Evolutionary conservation across 75 land plant genomes (phyloP).

Genomic region (Larix kaempferi): DNA sequence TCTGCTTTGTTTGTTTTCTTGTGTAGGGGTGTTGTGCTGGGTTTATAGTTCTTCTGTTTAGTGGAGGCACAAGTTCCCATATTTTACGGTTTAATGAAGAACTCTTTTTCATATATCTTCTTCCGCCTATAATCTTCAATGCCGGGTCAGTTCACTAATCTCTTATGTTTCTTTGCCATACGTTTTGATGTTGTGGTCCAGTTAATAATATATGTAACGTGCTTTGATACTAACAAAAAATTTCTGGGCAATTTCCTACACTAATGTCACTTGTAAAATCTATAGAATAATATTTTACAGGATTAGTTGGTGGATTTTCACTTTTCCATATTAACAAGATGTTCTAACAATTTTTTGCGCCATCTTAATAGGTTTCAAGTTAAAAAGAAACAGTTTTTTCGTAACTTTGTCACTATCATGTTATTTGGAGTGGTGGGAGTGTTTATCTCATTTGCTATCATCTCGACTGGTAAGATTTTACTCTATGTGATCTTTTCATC

Average conservation of each 20-base stretch:
- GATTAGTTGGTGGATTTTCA: neutral
- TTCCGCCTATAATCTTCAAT: constrained; percentile 40
- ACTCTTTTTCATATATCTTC: constrained; percentile 29
- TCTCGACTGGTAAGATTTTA: constrained; percentile 51
- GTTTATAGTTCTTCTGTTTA: constrained; percentile 16
- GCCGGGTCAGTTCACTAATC: constrained; percentile 17
- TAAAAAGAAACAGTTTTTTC: constrained; percentile 93
- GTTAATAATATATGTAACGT: neutral
- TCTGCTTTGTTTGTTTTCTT: constrained; percentile 2
- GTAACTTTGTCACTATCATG: constrained; percentile 79
- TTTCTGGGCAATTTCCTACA: neutral
- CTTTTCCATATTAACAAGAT: neutral
- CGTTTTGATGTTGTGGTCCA: neutral
- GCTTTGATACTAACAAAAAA: too few species aligned
- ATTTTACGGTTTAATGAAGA: constrained; percentile 26
- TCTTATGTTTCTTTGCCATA: too few species aligned
- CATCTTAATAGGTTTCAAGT: constrained; percentile 62
- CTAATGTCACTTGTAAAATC: neutral
- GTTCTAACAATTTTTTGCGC: neutral
- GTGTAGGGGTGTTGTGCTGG: constrained; percentile 18
- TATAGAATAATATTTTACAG: neutral
- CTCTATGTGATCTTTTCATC: neutral
- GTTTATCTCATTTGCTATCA: constrained; percentile 66
- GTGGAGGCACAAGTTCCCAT: constrained; percentile 19
- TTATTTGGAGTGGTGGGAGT: constrained; percentile 80